phyloP scores from a whole-genome alignment of 148 eudicot species.

The Chenopodium quinoa region DNA sequence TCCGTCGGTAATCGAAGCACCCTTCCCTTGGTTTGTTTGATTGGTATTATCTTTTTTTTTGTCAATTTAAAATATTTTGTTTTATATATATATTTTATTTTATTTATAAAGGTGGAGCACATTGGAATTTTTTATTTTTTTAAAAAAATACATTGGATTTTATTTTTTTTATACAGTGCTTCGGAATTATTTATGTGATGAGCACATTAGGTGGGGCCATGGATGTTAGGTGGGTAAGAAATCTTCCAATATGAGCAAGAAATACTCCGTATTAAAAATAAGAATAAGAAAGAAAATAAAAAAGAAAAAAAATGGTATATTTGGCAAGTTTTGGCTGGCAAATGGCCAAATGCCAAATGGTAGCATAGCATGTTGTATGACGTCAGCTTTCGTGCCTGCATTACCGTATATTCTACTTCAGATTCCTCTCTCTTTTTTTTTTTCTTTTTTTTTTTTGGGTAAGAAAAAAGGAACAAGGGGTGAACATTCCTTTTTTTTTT shows the following conservation, averaged over 20 bases:
- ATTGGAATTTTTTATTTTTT: background rate
- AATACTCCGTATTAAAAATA: too few species aligned
- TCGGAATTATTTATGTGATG: too few species aligned
- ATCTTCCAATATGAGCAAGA: background rate
- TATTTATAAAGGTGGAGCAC: background rate
- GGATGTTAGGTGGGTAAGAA: background rate
- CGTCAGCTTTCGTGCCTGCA: slow-evolving; percentile 6
- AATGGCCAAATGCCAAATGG: background rate
- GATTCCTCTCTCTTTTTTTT: too few species aligned
- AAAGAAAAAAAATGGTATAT: too few species aligned
- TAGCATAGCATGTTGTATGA: slow-evolving; percentile 1
- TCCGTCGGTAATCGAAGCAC: background rate
- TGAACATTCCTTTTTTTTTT: too few species aligned
- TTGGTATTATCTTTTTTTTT: background rate
- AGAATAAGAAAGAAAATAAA: background rate
- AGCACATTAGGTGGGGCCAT: too few species aligned
- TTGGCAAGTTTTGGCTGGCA: background rate
- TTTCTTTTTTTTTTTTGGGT: too few species aligned
- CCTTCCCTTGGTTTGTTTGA: background rate
- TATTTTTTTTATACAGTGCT: too few species aligned
- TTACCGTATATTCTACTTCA: background rate
- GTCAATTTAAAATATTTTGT: too few species aligned
- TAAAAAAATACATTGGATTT: background rate
- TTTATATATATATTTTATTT: too few species aligned
- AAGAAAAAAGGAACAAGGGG: too few species aligned